Conservation (phyloP, 805 yeast genomes). For the Starmerella ratchasimensis region DNA sequence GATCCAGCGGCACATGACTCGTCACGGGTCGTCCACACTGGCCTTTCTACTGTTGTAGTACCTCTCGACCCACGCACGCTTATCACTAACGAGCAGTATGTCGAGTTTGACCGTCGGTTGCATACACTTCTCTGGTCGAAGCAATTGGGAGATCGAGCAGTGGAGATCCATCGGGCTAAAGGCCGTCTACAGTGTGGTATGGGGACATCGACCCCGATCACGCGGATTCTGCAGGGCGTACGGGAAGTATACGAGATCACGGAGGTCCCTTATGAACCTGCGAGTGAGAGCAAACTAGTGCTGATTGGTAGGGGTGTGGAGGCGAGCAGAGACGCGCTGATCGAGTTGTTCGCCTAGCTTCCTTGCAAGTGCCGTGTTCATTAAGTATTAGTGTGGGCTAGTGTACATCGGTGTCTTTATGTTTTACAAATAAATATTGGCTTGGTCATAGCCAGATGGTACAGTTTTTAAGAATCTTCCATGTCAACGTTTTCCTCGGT, state of each 20-base stretch:
- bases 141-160: slow-evolving; percentile 30
- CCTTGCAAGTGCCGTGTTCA: too few relatives aligned
- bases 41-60: slow-evolving; percentile 39
- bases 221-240: slow-evolving; percentile 74
- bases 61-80: slow-evolving; percentile 28
- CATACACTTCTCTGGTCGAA: slow-evolving; percentile 70
- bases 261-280: slow-evolving; percentile 31
- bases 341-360: neutral
- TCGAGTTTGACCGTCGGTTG: slow-evolving; percentile 43
- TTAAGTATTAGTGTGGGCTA: too few relatives aligned
- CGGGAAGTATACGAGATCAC: slow-evolving; percentile 79
- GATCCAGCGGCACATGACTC: neutral
- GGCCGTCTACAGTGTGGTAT: slow-evolving; percentile 35
- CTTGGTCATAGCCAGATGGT: too few relatives aligned
- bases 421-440: too few relatives aligned
- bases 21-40: slow-evolving; percentile 6
- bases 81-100: slow-evolving; percentile 31
- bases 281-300: slow-evolving; percentile 44
- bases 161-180: slow-evolving; percentile 71
- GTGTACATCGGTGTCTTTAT: too few relatives aligned
- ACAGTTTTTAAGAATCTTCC: too few relatives aligned
- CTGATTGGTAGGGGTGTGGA: slow-evolving; percentile 56
- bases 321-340: neutral
- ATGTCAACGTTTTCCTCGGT: slow-evolving; percentile 7
- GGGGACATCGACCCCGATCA: slow-evolving; percentile 1